Evolutionary conservation across 805 yeast genomes (phyloP), one percentile per base, ranked within the genome.

Genomic region (Blastobotrys terrestris): DNA sequence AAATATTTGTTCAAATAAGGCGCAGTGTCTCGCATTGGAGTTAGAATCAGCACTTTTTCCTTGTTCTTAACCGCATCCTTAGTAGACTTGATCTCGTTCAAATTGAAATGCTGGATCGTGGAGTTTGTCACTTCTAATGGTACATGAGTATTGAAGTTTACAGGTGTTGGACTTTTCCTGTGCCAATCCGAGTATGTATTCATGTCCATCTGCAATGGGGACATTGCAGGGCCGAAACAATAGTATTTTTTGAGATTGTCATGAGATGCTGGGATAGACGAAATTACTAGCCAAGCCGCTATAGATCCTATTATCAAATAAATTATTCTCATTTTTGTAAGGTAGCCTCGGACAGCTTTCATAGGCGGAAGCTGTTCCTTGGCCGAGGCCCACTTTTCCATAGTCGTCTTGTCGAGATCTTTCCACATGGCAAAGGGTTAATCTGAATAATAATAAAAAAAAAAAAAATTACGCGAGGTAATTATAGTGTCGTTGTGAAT

Each of bases 21-120:
- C 62, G 84, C 90, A 0, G 96, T 95, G 62, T 88, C 84, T 67
- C 95, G 74, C 55, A 88, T 70, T 7, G 96, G 96, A 63, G 88
- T 77, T 55, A 84, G 74, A 49, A 89, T 69, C 52, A 88, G 70
- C 13, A 88, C 81, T 47, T 81, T 78, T 57, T 88, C 95, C 13
- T 80, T 78, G 15, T 58, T 51, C 20, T 52, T 43, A 16, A 39
- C 51, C 6, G 62, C 62, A 20, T 53, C 49, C 20, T 39, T 41
- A 19, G 63, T 53, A 18, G 62, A 39, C 53, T 56, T 42, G 55
- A 62, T 40, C 51, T 44, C 26, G 55, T 60, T 54, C 31, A 60
- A 51, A 43, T 60, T 59, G 31, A 50, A 50, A 8, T 42, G 22
- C 15, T 11, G 16, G 39, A 60, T 50, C 21, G 51, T 31, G 22